These are phyloP conservation scores for Laetiporus sulphureus DNA, from an alignment of 1,284 basidiomycete species.

Conservation along the genomic window DNA sequence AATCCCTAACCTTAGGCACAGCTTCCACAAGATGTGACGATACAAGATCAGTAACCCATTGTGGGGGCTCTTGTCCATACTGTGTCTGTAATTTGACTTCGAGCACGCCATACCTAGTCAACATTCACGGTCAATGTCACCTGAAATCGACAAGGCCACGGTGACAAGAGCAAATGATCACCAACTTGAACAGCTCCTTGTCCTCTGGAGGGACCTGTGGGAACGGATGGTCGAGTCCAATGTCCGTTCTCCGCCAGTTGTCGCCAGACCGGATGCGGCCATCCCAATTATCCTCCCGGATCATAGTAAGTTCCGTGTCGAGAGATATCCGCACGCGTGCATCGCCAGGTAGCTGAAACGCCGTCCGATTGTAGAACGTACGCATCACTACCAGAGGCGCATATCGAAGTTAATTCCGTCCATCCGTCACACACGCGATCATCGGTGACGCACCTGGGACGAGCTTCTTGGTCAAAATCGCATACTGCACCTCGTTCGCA, in stretches of 20 bases:
- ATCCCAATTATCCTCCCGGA: constrained; percentile 98
- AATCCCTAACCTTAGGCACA: constrained; percentile 63
- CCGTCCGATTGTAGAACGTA: constrained; percentile 99
- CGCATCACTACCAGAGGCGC: constrained; percentile 68
- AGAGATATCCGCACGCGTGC: constrained; percentile 97
- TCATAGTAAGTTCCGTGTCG: constrained; percentile 92
- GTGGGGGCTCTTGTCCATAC: constrained; percentile 90
- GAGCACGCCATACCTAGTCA: constrained; percentile 71
- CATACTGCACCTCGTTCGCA: constrained; percentile 94
- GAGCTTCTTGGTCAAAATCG: constrained; percentile 79
- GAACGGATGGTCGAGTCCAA: constrained; percentile 92
- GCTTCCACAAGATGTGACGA: constrained; percentile 92
- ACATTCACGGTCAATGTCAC: neutral
- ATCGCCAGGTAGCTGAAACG: constrained; percentile 97
- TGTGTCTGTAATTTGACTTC: constrained; percentile 99
- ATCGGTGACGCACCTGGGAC: constrained; percentile 55
- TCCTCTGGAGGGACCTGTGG: constrained; percentile 73
- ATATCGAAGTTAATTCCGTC: neutral
- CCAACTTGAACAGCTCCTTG: constrained; percentile 89
- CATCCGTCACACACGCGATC: neutral
- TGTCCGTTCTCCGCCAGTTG: constrained; percentile 94
- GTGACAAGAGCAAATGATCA: constrained; percentile 20
- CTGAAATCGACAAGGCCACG: neutral
- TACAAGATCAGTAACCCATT: constrained; percentile 95
- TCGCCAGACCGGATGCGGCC: constrained; percentile 68